Conservation (phyloP, 2,329 filamentous ascomycete species). For the Trichoderma sp. region DNA sequence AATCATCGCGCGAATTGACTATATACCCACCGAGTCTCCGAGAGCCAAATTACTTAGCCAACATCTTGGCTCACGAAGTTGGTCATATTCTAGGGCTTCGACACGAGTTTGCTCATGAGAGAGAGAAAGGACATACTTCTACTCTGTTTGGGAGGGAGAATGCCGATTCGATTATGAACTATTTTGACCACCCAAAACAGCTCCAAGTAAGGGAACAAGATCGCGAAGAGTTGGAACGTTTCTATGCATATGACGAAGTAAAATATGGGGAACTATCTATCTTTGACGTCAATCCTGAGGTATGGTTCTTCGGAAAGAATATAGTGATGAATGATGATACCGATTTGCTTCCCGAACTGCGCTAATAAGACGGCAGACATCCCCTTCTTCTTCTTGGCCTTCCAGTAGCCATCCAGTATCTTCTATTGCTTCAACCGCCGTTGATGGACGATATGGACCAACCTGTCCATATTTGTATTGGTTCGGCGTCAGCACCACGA, state of each 20-base stretch:
- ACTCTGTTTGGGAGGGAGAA: neutral
- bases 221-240: neutral
- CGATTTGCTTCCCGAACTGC: neutral
- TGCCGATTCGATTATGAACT: neutral
- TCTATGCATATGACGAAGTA: neutral
- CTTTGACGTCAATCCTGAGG: neutral
- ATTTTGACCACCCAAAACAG: neutral
- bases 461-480: neutral
- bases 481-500: neutral
- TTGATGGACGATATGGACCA: neutral
- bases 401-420: neutral
- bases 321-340: neutral
- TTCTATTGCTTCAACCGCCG: neutral
- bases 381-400: neutral
- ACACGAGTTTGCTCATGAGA: neutral
- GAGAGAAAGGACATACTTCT: neutral
- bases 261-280: neutral
- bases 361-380: neutral
- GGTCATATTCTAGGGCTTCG: neutral
- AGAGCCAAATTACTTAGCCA: neutral
- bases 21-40: neutral
- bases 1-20: neutral
- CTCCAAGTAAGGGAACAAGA: neutral
- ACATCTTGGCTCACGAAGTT: neutral
- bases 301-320: neutral